phyloP scores from a whole-genome alignment of 2,329 filamentous ascomycete species.

The Claviceps arundinis region DNA sequence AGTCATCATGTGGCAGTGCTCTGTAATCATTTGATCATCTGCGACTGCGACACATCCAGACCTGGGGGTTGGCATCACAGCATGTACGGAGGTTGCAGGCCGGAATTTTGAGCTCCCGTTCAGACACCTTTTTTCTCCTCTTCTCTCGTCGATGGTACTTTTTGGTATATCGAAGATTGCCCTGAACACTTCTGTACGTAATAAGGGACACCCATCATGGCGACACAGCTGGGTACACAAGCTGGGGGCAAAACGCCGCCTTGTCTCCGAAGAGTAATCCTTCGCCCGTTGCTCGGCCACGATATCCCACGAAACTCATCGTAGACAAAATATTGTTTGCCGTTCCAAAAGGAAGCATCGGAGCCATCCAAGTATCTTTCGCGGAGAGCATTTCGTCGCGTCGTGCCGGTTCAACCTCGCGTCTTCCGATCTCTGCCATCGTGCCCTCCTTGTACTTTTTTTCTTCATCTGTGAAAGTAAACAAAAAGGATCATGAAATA shows the following conservation, averaged over 20 bases:
- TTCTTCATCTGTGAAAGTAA: background rate
- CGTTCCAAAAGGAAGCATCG: background rate
- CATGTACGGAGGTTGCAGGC: no score
- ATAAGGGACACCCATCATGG: background rate
- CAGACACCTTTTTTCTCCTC: no score
- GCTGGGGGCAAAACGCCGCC: background rate
- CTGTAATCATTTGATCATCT: no score
- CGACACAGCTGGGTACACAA: background rate
- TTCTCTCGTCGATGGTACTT: no score
- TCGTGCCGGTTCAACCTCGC: background rate
- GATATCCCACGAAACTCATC: background rate
- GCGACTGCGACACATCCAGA: no score
- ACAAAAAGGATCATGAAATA: background rate
- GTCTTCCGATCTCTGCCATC: background rate
- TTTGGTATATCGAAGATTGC: no score
- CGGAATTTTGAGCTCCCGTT: no score
- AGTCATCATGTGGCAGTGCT: no score
- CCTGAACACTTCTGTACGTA: no score
- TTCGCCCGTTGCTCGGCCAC: background rate
- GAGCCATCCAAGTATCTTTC: background rate
- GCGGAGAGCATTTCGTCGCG: background rate
- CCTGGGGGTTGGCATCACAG: no score
- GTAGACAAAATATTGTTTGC: no score
- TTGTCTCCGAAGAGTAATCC: background rate
- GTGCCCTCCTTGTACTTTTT: no score